Evolutionary conservation across 2,329 filamentous ascomycete species (phyloP), one percentile per base, ranked within the genome.

Genomic region (Penicillium sp.): DNA sequence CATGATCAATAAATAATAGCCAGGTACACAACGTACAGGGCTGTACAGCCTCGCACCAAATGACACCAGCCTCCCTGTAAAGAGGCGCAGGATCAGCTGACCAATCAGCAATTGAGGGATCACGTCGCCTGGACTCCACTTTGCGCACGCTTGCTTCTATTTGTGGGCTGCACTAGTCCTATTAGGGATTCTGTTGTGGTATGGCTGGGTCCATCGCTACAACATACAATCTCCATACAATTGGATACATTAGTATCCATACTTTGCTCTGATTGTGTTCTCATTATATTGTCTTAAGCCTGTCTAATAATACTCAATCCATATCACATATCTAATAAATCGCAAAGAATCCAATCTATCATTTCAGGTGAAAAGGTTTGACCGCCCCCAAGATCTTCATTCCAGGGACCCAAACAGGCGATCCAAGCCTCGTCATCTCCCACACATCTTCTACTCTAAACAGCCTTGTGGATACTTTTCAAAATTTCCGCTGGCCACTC

Each of bases 121-220:
- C 60, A 62, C 63, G 34, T 53, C 46, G 32, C 41, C 51, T 27
- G 23, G 46, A 60, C 64, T 23, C 23, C 23, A 23, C 23, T 23
- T 5, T 23, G 23, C 23, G n/a, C 64, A 67, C 64, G 62, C 56
- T 60, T 54, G 64, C 58, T 67, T 64, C 65, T 67, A 67, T 65
- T 63, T 49, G 38, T 45, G 45, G 47, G 23, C 7, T 10, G 1
- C 39, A 10, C 62, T 61, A 59, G 36, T 41, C 59, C 39, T 18
- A n/a, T 54, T 52, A 9, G 2, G 47, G 58, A 19, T 13, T 53
- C 23, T 3, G 23, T 23, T 35, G 38, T 16, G 40, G 10, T 0
- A 26, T 26, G 4, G n/a, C n/a, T 11, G 18, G 18, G 19, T 47
- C 23, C 14, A 38, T 44, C 48, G n/a, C n/a, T n/a, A n/a, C n/a